Percentiles rank a stretch among this genome's conserved stretches.
Conservation (phyloP, 2,329 filamentous ascomycete genomes). For the Diaporthe batatas region DNA sequence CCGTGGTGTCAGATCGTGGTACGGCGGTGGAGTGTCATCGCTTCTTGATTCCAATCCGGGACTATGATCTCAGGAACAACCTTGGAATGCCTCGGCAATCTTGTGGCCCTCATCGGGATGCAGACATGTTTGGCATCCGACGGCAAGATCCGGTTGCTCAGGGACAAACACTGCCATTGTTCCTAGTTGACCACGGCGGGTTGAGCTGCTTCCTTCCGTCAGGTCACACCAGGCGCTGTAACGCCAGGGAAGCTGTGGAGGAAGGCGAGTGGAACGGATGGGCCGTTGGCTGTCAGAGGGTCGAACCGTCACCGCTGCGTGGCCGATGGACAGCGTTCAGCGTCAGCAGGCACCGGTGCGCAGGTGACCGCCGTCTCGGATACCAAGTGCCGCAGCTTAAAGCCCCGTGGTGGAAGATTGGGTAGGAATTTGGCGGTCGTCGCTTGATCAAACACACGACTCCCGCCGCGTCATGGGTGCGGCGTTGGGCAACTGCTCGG, state of each 20-base stretch:
- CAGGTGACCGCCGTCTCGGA: conserved; percentile 1
- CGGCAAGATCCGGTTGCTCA: background rate
- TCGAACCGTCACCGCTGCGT: conserved; percentile 1
- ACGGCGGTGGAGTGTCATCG: background rate
- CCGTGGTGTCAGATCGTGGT: background rate
- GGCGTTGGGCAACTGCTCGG: conserved; percentile 9
- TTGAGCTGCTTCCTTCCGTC: background rate
- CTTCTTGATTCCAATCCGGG: conserved; percentile 1
- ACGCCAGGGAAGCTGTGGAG: conserved; percentile 1
- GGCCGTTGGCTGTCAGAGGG: conserved; percentile 3
- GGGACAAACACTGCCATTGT: background rate
- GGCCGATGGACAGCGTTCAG: background rate
- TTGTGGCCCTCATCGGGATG: background rate
- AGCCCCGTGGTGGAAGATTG: background rate
- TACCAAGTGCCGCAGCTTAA: background rate
- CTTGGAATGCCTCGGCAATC: background rate
- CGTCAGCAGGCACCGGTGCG: background rate
- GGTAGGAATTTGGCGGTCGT: background rate
- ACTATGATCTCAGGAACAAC: too few species aligned
- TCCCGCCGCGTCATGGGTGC: conserved; percentile 23
- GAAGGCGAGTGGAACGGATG: background rate
- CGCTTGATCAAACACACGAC: conserved; percentile 31
- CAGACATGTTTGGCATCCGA: background rate
- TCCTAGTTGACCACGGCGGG: background rate
- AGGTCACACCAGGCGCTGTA: background rate